A percentile compares a stretch with the other conserved stretches of the same genome.
These are phyloP conservation scores for Ormosia emarginata DNA, from an alignment of 306 rosid genomes.

Conservation along the genomic window DNA sequence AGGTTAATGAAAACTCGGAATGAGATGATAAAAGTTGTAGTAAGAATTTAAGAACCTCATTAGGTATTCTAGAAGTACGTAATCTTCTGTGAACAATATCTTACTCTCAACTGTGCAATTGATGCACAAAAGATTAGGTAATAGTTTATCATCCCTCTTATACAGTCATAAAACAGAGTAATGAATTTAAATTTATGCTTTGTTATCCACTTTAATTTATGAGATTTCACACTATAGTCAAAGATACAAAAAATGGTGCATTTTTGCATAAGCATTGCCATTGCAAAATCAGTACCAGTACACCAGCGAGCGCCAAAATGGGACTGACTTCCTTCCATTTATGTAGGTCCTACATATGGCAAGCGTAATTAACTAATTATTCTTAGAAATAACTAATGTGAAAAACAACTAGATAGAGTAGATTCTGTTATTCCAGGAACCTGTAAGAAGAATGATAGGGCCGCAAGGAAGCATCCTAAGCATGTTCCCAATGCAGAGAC, in stretches of 20 bases:
- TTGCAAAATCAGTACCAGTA: constrained; percentile 49
- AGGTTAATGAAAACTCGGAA: no score
- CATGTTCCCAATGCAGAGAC: constrained; percentile 60
- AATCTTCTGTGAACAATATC: background rate
- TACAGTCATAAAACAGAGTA: background rate
- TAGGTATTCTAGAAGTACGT: background rate
- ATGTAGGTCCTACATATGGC: constrained; percentile 47
- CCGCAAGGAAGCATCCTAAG: constrained; percentile 51
- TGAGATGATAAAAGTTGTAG: background rate
- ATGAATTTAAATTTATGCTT: background rate
- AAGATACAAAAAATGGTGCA: background rate
- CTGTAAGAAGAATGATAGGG: constrained; percentile 49
- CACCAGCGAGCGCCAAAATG: constrained; percentile 49
- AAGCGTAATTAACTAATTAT: background rate
- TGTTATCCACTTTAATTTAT: background rate
- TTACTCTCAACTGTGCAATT: background rate
- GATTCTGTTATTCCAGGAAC: constrained; percentile 24
- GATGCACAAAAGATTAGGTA: background rate
- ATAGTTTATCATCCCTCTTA: background rate
- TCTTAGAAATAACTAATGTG: background rate
- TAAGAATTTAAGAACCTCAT: background rate
- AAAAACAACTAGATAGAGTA: background rate
- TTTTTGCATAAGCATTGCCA: background rate
- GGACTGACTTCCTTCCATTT: constrained; percentile 50
- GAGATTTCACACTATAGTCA: background rate